phyloP scores from a whole-genome alignment of 2,329 filamentous ascomycete species.

The Chaetomium olivaceum region DNA sequence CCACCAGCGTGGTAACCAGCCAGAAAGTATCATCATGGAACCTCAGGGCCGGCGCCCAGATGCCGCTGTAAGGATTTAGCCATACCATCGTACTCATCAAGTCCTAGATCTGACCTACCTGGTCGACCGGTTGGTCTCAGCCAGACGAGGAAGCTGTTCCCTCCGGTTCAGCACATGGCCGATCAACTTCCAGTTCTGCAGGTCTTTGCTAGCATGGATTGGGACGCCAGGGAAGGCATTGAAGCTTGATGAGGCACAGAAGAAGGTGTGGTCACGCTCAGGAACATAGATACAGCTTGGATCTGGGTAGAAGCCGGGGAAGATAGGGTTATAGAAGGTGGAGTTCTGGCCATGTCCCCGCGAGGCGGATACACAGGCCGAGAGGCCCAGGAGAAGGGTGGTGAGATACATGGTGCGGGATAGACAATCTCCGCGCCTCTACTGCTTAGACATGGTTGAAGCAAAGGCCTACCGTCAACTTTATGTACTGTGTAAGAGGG shows the following conservation, averaged over 20 bases:
- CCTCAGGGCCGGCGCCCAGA: conserved; percentile 39
- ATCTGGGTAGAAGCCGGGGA: conserved; percentile 48
- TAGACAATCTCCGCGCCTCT: neutral
- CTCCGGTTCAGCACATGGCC: conserved; percentile 41
- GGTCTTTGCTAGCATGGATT: conserved; percentile 47
- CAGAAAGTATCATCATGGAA: conserved; percentile 38
- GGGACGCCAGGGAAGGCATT: conserved; percentile 48
- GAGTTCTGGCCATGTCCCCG: conserved; percentile 30
- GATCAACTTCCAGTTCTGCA: conserved; percentile 45
- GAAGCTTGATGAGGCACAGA: conserved; percentile 47
- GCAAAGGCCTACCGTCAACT: neutral
- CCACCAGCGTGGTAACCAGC: conserved; percentile 38
- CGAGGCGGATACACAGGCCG: conserved; percentile 15
- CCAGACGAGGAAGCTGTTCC: conserved; percentile 40
- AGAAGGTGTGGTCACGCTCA: conserved; percentile 44
- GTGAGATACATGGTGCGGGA: conserved; percentile 3
- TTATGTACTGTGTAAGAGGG: neutral
- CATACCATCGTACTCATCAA: neutral
- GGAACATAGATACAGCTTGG: conserved; percentile 45
- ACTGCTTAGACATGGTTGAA: neutral
- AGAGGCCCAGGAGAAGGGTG: conserved; percentile 19
- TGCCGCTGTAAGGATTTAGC: conserved; percentile 32
- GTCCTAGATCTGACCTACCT: conserved; percentile 24
- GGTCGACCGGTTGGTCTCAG: conserved; percentile 38
- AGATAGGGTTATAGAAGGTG: conserved; percentile 42